Conservation (phyloP, 805 yeast genomes). For the Lipomyces chichibuensis region DNA sequence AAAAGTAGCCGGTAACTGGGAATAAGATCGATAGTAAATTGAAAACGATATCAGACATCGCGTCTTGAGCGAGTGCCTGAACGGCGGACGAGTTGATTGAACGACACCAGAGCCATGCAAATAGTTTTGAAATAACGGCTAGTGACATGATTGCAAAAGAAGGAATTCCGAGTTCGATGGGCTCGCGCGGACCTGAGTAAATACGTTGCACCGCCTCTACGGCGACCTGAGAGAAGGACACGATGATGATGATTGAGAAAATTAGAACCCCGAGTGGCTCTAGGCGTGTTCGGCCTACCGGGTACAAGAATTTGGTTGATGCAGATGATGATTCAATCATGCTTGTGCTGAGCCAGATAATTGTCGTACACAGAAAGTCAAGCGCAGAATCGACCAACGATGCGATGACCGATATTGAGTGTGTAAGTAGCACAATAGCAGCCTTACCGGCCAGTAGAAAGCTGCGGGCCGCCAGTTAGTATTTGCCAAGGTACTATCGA, state of each 20-base stretch:
- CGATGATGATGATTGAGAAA: constrained; percentile 69
- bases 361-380: constrained; percentile 73
- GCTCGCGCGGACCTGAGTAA: constrained; percentile 40
- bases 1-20: constrained; percentile 61
- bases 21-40: constrained; percentile 64
- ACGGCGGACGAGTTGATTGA: constrained; percentile 65
- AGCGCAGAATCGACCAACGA: constrained; percentile 75
- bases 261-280: constrained; percentile 83
- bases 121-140: constrained; percentile 63
- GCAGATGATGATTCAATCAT: constrained; percentile 21
- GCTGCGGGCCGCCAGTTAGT: not conserved
- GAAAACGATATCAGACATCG: constrained; percentile 74
- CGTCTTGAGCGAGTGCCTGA: constrained; percentile 81
- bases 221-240: constrained; percentile 73
- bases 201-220: constrained; percentile 61
- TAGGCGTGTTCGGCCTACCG: constrained; percentile 70
- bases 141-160: constrained; percentile 62
- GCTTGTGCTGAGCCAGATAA: constrained; percentile 61
- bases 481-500: not conserved
- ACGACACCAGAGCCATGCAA: constrained; percentile 67
- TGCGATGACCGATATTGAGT: constrained; percentile 75
- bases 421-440: constrained; percentile 62
- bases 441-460: constrained; percentile 53
- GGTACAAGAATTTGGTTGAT: constrained; percentile 42
- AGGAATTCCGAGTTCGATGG: constrained; percentile 53